Evolutionary conservation across 1,284 basidiomycete species (phyloP).

Genomic region (Microbotryomycetes sp.): DNA sequence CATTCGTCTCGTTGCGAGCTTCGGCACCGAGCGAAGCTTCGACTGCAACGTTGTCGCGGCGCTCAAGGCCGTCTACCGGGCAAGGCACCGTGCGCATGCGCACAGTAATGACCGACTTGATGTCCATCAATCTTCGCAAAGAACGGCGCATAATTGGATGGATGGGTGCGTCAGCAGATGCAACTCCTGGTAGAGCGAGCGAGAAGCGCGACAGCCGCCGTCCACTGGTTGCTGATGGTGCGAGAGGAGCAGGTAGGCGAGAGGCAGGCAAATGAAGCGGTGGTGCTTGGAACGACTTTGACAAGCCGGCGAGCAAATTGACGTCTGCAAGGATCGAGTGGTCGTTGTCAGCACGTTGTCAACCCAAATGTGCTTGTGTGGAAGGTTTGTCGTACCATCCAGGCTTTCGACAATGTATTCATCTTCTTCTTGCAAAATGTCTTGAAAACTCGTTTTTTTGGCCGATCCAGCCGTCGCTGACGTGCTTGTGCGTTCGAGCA

Average conservation of each 20-base stretch:
- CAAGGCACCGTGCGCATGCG: conserved; percentile 18
- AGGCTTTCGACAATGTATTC: conserved; percentile 29
- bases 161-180: not conserved
- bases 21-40: not conserved
- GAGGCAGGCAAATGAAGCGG: conserved; percentile 22
- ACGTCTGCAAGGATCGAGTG: conserved; percentile 10
- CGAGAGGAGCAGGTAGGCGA: conserved; percentile 9
- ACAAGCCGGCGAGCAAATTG: conserved; percentile 19
- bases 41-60: not conserved
- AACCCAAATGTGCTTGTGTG: too few species aligned
- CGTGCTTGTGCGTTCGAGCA: conserved; percentile 7
- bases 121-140: conserved; percentile 4
- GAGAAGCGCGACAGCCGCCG: not conserved
- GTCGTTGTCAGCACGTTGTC: not conserved
- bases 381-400: conserved; percentile 4
- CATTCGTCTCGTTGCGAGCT: not conserved
- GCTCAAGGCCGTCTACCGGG: conserved; percentile 3
- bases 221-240: not conserved
- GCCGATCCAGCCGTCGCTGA: not conserved
- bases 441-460: not conserved
- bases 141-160: conserved; percentile 20
- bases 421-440: conserved; percentile 5
- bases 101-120: conserved; percentile 3
- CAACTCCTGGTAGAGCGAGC: not conserved
- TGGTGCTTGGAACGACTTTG: not conserved